Evolutionary conservation across 164 flowering plant species (phyloP).

Genomic region (Kingdonia uniflora): DNA sequence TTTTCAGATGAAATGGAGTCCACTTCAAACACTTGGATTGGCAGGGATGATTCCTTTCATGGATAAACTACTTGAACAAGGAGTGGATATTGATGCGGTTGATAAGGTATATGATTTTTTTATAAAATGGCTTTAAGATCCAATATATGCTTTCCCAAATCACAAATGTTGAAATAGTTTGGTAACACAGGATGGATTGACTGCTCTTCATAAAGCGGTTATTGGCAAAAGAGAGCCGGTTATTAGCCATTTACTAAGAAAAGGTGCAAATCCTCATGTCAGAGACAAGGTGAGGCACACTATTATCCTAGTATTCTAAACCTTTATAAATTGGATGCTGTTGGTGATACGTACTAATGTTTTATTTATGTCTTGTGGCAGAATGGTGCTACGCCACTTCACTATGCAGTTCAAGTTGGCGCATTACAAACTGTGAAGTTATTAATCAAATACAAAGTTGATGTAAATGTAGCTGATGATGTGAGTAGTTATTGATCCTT

Average conservation of each 20-base stretch:
- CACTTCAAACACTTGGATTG: slow-evolving; percentile 65
- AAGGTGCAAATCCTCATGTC: slow-evolving; percentile 81
- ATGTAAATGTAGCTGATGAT: slow-evolving; percentile 68
- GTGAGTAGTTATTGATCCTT: slow-evolving; percentile 32
- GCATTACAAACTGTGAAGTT: slow-evolving; percentile 84
- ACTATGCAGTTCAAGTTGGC: slow-evolving; percentile 96
- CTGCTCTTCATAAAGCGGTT: slow-evolving; percentile 79
- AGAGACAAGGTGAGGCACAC: slow-evolving; percentile 46
- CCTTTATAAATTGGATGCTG: too few species aligned
- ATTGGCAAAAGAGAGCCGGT: slow-evolving; percentile 85
- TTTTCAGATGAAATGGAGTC: slow-evolving; percentile 50
- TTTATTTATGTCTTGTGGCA: slow-evolving; percentile 11
- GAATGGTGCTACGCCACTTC: slow-evolving; percentile 92
- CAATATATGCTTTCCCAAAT: too few species aligned
- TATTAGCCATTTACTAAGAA: slow-evolving; percentile 87
- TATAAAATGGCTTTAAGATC: too few species aligned
- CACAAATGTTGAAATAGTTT: too few species aligned
- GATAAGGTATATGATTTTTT: slow-evolving; percentile 54
- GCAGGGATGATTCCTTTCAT: slow-evolving; percentile 58
- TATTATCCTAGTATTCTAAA: background rate
- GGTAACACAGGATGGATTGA: slow-evolving; percentile 63
- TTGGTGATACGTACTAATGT: too few species aligned
- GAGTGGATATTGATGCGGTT: slow-evolving; percentile 44
- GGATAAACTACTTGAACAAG: slow-evolving; percentile 62
- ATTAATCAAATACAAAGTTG: slow-evolving; percentile 69